A percentile compares a stretch with the other conserved stretches of the same genome.
phyloP scores from a whole-genome alignment of 352 stramenopile genomes.

The Pythium pyrilobum region DNA sequence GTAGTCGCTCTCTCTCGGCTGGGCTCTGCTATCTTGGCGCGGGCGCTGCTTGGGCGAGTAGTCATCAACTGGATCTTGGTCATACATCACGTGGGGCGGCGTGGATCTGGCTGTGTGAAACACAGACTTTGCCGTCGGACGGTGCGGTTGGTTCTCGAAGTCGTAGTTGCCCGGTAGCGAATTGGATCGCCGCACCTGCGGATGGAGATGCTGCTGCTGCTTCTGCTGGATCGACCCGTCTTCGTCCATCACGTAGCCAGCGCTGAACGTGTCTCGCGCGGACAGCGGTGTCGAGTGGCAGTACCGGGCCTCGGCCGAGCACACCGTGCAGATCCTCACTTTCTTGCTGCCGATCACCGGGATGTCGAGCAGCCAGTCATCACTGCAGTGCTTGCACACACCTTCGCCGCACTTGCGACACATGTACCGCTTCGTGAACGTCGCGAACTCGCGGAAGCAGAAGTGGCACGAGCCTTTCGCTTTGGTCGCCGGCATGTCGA shows the following conservation, averaged over 20 bases:
- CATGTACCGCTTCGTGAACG: constrained; percentile 44
- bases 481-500: constrained; percentile 49
- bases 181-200: neutral
- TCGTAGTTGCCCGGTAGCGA: too few species aligned
- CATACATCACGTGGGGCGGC: too few species aligned
- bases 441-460: constrained; percentile 66
- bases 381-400: constrained; percentile 73
- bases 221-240: neutral
- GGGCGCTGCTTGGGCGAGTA: neutral
- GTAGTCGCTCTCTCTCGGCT: constrained; percentile 15
- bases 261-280: neutral
- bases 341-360: constrained; percentile 71
- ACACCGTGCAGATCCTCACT: constrained; percentile 82
- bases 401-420: constrained; percentile 78
- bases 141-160: too few species aligned
- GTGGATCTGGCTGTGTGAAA: too few species aligned
- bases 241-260: neutral
- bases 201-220: neutral
- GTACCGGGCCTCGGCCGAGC: constrained; percentile 60
- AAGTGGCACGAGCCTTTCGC: constrained; percentile 52
- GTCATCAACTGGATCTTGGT: too few species aligned
- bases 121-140: too few species aligned
- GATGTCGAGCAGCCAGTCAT: constrained; percentile 76
- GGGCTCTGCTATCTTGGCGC: constrained; percentile 3
- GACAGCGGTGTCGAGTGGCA: constrained; percentile 35